phyloP scores from a whole-genome alignment of 2,329 filamentous ascomycete species.

The Phialocephala sp. region DNA sequence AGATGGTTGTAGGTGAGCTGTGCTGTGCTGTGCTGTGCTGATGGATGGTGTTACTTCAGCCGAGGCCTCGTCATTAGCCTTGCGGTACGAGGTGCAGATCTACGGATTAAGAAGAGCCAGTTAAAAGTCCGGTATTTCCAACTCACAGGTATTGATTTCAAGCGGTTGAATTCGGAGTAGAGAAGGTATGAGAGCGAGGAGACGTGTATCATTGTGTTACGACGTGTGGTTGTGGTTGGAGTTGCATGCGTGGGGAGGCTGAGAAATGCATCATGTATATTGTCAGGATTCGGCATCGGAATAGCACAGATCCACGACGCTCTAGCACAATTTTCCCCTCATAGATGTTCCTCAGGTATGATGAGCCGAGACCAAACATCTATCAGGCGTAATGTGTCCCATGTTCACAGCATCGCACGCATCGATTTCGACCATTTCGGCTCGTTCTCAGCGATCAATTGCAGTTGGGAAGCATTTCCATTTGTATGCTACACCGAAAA shows the following conservation, averaged over 20 bases:
- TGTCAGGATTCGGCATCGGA: not conserved
- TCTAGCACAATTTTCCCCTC: not conserved
- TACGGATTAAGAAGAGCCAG: constrained; percentile 7
- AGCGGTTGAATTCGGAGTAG: not conserved
- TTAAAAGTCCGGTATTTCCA: not conserved
- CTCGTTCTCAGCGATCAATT: constrained; percentile 1
- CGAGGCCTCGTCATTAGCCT: constrained; percentile 32
- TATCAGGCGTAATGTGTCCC: not conserved
- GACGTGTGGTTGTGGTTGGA: not conserved
- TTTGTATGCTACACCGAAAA: constrained; percentile 45
- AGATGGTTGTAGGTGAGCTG: not conserved
- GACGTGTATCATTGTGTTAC: not conserved
- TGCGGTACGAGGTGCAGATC: constrained; percentile 15
- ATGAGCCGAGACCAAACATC: not conserved
- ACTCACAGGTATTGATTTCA: constrained; percentile 4
- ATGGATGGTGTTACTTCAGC: constrained; percentile 30
- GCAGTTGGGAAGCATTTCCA: constrained; percentile 33
- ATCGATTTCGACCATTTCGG: not conserved
- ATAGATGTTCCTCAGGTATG: not conserved
- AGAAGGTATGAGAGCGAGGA: not conserved
- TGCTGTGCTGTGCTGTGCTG: not conserved
- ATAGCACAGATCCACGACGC: no score
- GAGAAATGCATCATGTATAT: not conserved
- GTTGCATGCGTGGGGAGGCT: constrained; percentile 1
- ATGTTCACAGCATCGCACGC: not conserved